Percentiles rank a stretch among this genome's conserved stretches.
Evolutionary conservation across 148 eudicot species (phyloP).

Genomic region (Rhododendron ovatum): DNA sequence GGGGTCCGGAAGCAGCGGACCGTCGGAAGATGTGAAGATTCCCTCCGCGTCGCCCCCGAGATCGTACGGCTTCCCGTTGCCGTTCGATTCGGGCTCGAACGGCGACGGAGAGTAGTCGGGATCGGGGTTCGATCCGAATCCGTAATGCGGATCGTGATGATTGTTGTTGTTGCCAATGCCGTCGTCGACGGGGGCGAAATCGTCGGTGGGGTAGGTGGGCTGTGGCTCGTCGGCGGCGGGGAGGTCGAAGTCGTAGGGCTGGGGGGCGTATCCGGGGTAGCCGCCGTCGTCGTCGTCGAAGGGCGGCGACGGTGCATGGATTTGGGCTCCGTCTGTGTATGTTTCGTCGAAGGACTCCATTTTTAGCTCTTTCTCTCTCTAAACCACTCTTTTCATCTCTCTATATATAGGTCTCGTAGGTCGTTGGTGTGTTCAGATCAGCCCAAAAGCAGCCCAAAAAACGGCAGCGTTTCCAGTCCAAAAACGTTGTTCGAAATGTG

Average conservation of each 20-base stretch:
- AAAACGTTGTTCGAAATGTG: too few relatives aligned
- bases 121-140: conserved; percentile 10
- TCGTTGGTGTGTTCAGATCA: background rate
- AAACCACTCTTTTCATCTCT: background rate
- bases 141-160: conserved; percentile 2
- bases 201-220: background rate
- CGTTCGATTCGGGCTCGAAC: conserved; percentile 19
- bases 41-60: conserved; percentile 31
- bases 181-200: background rate
- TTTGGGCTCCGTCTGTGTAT: conserved; percentile 24
- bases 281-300: conserved; percentile 23
- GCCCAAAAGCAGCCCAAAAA: background rate
- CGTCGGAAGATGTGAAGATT: conserved; percentile 35
- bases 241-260: conserved; percentile 13
- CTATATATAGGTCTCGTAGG: background rate
- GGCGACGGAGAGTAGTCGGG: conserved; percentile 21
- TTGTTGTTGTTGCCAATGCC: background rate
- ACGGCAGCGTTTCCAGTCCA: background rate
- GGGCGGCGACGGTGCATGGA: conserved; percentile 12
- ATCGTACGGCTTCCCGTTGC: conserved; percentile 25
- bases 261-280: conserved; percentile 14
- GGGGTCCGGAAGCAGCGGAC: conserved; percentile 61
- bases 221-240: conserved; percentile 15
- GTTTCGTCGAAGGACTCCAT: conserved; percentile 32
- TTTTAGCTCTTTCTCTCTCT: conserved; percentile 5